Base-by-base conservation (phyloP, 2,329 filamentous ascomycete species). In the Phialophora verrucosa region DNA sequence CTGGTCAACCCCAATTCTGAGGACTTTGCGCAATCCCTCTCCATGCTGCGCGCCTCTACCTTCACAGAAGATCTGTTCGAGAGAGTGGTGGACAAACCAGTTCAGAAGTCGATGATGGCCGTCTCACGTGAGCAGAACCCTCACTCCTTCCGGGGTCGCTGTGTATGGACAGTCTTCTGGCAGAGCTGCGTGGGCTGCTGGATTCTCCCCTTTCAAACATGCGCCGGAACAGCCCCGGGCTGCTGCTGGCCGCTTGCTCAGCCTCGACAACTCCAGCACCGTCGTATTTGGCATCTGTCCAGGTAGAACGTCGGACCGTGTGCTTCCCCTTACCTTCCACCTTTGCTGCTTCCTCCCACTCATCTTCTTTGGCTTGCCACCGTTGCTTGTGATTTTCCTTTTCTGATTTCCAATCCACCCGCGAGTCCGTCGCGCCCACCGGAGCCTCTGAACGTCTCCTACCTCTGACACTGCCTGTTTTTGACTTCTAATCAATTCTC, bases 401-500 rank as follows among this genome's bases (percentile, higher is more conserved):
- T 38, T 61, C 47, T 51, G 49, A 51, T 61, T 54, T 27, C 59
- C 47, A 61, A 53, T 61, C 59, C 20, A 61, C 32, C 31, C 59
- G 53, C 31, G 53, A 55, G 44, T 32, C 29, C 8, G 59, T 17
- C 7, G 31, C 47, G n/a, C 3, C 29, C 51, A 8, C 14, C 31
- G 27, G 10, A 23, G 11, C 20, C 27, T 53, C 47, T n/a, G n/a
- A 27, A 31, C 14, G 14, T 20, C 51, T 56, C 27, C 32, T 47
- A 25, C 31, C 25, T 61, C 49, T 27, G 49, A 32, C n/a, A 32
- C 12, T 20, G 25, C 55, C 17, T 47, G 35, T 47, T 3, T 50
- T 38, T 47, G 55, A 64, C 44, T 38, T 38, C 60, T 56, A 73
- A 47, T 73, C 71, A 62, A 73, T 73, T 50, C 71, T 68, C 14